A percentile compares a stretch with the other conserved stretches of the same genome.
Conservation (phyloP, 768 basidiomycete species). For the Hortiboletus flavorubellus region DNA sequence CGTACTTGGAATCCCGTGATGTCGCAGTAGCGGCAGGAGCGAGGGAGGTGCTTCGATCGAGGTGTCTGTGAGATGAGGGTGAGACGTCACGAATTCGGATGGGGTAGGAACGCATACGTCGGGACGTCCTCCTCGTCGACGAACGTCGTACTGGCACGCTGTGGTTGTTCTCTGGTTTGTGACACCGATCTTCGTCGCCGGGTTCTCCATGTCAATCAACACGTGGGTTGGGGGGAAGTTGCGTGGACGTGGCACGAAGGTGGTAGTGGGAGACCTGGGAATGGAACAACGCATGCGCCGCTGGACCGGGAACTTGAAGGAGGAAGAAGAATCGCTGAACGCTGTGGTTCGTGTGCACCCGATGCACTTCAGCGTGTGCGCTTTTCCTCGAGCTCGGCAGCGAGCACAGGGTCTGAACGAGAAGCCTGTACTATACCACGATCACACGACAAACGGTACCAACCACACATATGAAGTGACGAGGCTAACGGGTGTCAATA, state of each 20-base stretch:
- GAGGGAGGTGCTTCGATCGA: conserved; percentile 87
- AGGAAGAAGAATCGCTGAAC: no score
- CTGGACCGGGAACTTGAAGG: no score
- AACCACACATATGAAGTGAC: no score
- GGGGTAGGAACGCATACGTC: conserved; percentile 49
- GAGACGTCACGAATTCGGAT: no score
- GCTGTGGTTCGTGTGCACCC: not conserved
- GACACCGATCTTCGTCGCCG: no score
- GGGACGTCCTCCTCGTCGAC: conserved; percentile 63
- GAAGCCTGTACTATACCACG: conserved; percentile 20
- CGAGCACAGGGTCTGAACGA: conserved; percentile 46
- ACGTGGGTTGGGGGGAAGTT: no score
- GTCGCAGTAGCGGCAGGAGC: conserved; percentile 75
- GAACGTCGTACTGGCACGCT: conserved; percentile 11
- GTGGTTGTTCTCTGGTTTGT: no score
- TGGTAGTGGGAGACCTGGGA: no score
- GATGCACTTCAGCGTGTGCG: not conserved
- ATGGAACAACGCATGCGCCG: no score
- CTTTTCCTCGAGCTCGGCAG: conserved; percentile 35
- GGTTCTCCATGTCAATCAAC: no score
- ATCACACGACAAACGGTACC: not conserved
- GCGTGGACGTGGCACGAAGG: no score
- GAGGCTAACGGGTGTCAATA: no score
- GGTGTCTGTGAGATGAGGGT: conserved; percentile 38
- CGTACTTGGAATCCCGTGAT: conserved; percentile 70